Base-by-base conservation (phyloP, 1,139 yeast genomes). In the Sugiyamaella japonica region DNA sequence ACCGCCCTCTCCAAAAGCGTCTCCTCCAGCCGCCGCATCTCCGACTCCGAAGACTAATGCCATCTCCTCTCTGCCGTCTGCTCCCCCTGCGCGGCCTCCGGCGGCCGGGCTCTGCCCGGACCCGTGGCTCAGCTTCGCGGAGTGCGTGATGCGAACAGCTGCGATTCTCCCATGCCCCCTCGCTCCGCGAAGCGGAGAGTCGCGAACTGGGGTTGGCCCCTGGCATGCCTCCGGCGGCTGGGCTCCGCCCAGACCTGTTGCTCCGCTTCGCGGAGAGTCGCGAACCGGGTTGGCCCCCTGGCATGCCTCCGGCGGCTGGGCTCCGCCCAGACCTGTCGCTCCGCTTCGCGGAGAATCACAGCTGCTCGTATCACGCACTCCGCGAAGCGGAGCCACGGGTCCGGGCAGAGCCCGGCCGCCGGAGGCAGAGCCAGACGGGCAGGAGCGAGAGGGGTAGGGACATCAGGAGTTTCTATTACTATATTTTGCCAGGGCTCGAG, bases 1-100 rank as follows among this genome's bases (percentile, higher is more conserved):
- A 48, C 56, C 15, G 54, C 55, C 7, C 56, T 58, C 17, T 49
- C 56, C 36, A 56, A 55, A 47, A 58, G 59, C 46, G 44, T 55
- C n/a, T 15, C 56, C 28, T 50, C 55, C 37, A 48, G 52, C 36
- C 46, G 52, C 36, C 34, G 15, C 7, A 48, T 47, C 28, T 47
- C 45, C 12, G 51, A 48, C 25, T 48, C 51, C 2, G 52, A 50
- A 37, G 48, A 50, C 44, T 38, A 42, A 20, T 12, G 13, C 13
- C 6, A 9, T 25, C 10, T 40, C 16, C 16, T 38, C 20, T 13
- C 37, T 32, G 8, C 43, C 43, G 29, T n/a, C 9, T 7, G 10
- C 43, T 6, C 31, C 40, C 3, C 8, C 13, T 28, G 49, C n/a
- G n/a, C n/a, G n/a, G n/a, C 49, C 49, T 45, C 49, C 49, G 49